A percentile compares a stretch with the other conserved stretches of the same genome.
phyloP scores from a whole-genome alignment of 192 early-diverging fungal species.

The Nowakowskiella sp. region DNA sequence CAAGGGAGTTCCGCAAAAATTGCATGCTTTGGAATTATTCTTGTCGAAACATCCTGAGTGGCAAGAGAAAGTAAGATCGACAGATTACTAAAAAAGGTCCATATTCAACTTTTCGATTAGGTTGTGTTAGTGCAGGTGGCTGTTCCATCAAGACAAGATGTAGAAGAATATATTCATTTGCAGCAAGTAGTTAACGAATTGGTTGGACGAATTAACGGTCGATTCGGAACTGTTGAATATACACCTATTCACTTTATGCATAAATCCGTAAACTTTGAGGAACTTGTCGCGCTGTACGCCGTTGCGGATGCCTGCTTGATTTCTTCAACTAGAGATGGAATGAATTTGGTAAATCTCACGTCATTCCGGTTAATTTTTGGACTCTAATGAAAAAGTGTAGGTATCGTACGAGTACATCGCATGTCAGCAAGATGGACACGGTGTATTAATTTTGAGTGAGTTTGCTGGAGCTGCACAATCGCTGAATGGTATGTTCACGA shows the following conservation, averaged over 20 bases:
- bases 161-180: constrained; percentile 96
- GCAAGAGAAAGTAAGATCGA: constrained; percentile 64
- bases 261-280: constrained; percentile 88
- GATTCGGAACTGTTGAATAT: constrained; percentile 91
- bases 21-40: constrained; percentile 92
- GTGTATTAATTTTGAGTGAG: constrained; percentile 92
- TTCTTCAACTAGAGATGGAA: constrained; percentile 97
- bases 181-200: constrained; percentile 91
- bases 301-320: constrained; percentile 94
- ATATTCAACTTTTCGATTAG: too few relatives aligned
- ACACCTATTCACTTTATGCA: constrained; percentile 98
- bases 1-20: constrained; percentile 99
- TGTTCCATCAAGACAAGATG: constrained; percentile 95
- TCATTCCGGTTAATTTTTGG: constrained; percentile 6
- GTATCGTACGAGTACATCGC: constrained; percentile 97
- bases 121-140: constrained; percentile 92
- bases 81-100: neutral
- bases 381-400: constrained; percentile 1
- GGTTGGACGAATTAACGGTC: constrained; percentile 96
- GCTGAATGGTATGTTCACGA: constrained; percentile 62
- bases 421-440: constrained; percentile 76
- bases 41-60: constrained; percentile 81
- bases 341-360: constrained; percentile 73
- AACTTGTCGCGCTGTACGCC: constrained; percentile 93
- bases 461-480: constrained; percentile 99